phyloP scores from a whole-genome alignment of 2,329 filamentous ascomycete genomes.

The Fusarium redolens region DNA sequence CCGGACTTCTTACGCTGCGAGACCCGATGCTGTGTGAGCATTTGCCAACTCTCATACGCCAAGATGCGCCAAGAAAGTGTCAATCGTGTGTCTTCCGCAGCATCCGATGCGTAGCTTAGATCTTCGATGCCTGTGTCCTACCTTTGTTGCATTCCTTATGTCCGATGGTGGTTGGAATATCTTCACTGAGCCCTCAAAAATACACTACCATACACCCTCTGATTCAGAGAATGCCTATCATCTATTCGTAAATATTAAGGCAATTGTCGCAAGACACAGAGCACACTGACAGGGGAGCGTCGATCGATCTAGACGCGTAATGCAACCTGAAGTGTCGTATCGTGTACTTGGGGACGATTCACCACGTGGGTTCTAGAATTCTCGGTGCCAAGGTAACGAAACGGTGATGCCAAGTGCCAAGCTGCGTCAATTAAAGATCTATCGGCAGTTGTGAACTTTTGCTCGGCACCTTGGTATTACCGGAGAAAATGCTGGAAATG shows the following conservation, averaged over 20 bases:
- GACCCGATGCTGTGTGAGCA: not conserved
- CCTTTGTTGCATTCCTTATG: not conserved
- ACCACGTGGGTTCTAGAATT: not conserved
- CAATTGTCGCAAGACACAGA: accelerated
- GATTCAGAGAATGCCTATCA: not conserved
- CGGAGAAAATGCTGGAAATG: not conserved
- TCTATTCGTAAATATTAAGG: not conserved
- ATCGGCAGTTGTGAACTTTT: not conserved
- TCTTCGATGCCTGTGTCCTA: not conserved
- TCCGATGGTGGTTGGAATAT: not conserved
- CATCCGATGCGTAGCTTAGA: not conserved
- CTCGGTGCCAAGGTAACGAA: conserved; percentile 4
- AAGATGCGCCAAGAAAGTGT: conserved; percentile 1
- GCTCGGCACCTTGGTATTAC: not conserved
- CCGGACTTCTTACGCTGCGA: not conserved
- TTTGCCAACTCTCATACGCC: not conserved
- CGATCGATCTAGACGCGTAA: not conserved
- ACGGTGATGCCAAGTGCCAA: not conserved
- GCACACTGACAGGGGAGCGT: accelerated
- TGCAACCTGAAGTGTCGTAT: not conserved
- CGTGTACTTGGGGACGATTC: not conserved
- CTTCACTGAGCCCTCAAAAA: not conserved
- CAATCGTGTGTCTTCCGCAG: conserved; percentile 8
- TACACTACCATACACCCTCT: not conserved
- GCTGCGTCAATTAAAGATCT: not conserved